Percentiles rank a stretch among this genome's conserved stretches.
These are phyloP conservation scores for Blastobotrys terrestris DNA, from an alignment of 805 yeast genomes.

Conservation along the genomic window DNA sequence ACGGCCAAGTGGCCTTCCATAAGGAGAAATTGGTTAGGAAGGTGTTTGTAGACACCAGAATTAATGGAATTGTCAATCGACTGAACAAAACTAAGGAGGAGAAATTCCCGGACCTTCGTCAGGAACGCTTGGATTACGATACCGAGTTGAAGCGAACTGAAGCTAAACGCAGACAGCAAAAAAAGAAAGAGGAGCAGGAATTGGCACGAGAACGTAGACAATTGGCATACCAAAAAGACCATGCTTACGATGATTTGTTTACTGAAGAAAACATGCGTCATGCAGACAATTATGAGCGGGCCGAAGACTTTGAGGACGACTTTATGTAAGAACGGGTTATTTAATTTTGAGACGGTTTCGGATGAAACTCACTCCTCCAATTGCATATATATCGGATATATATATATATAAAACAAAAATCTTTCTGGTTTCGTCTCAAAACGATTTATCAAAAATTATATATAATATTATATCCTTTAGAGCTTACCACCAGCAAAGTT, in stretches of 20 bases:
- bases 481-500: slow-evolving; percentile 40
- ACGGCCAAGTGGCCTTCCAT: slow-evolving; percentile 72
- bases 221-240: slow-evolving; percentile 33
- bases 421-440: background rate
- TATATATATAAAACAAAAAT: too few relatives aligned
- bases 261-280: slow-evolving; percentile 40
- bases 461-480: background rate
- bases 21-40: slow-evolving; percentile 49
- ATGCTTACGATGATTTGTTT: slow-evolving; percentile 44
- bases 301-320: slow-evolving; percentile 53
- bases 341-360: background rate
- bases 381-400: too few relatives aligned
- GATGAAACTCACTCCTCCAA: background rate
- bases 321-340: slow-evolving; percentile 36
- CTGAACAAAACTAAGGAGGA: slow-evolving; percentile 62
- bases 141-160: slow-evolving; percentile 29
- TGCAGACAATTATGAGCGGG: slow-evolving; percentile 42
- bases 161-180: slow-evolving; percentile 32
- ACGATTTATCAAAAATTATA: background rate
- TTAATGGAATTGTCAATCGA: slow-evolving; percentile 54
- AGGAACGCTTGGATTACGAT: slow-evolving; percentile 37
- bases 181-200: slow-evolving; percentile 37
- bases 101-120: slow-evolving; percentile 41
- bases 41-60: slow-evolving; percentile 48
- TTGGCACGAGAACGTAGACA: slow-evolving; percentile 25